A percentile compares a stretch with the other conserved stretches of the same genome.
These are phyloP conservation scores for Hansenula lynferdii DNA, from an alignment of 1,139 yeast genomes.

Conservation along the genomic window DNA sequence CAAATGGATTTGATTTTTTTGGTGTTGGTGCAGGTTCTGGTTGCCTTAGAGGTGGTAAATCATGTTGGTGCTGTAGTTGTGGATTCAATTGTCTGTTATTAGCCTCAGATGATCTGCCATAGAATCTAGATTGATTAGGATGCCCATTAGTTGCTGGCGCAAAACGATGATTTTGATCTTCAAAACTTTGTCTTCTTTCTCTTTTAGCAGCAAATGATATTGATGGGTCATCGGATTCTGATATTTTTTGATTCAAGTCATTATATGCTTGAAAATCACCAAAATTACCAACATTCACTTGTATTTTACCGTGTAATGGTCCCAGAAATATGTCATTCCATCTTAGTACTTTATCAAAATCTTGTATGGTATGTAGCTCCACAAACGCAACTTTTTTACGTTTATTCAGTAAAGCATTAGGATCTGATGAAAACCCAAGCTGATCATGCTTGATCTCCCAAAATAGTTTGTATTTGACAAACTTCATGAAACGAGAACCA, in stretches of 20 bases:
- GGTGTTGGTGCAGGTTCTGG: constrained; percentile 27
- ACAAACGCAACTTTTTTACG: constrained; percentile 56
- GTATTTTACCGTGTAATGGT: constrained; percentile 32
- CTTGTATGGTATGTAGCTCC: constrained; percentile 44
- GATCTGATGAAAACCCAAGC: constrained; percentile 20
- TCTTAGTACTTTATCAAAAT: constrained; percentile 35
- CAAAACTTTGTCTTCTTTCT: constrained; percentile 3
- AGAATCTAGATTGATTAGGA: constrained; percentile 1
- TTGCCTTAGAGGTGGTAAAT: constrained; percentile 14
- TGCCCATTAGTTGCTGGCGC: constrained; percentile 15
- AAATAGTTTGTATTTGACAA: constrained; percentile 31
- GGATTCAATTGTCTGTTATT: constrained; percentile 25
- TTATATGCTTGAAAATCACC: constrained; percentile 43
- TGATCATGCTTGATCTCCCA: constrained; percentile 33
- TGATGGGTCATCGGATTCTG: constrained; percentile 20
- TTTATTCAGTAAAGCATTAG: constrained; percentile 27
- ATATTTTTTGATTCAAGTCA: constrained; percentile 27
- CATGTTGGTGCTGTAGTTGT: constrained; percentile 24
- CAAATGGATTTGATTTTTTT: constrained; percentile 43
- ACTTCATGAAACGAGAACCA: constrained; percentile 30
- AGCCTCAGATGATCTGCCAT: neutral
- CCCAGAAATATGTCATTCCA: constrained; percentile 19
- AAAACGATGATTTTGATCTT: neutral
- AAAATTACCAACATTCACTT: constrained; percentile 43
- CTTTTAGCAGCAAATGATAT: constrained; percentile 8